A percentile compares a stretch with the other conserved stretches of the same genome.
phyloP scores from a whole-genome alignment of 371 early-diverging fungal genomes.

The Mortierella sp. region DNA sequence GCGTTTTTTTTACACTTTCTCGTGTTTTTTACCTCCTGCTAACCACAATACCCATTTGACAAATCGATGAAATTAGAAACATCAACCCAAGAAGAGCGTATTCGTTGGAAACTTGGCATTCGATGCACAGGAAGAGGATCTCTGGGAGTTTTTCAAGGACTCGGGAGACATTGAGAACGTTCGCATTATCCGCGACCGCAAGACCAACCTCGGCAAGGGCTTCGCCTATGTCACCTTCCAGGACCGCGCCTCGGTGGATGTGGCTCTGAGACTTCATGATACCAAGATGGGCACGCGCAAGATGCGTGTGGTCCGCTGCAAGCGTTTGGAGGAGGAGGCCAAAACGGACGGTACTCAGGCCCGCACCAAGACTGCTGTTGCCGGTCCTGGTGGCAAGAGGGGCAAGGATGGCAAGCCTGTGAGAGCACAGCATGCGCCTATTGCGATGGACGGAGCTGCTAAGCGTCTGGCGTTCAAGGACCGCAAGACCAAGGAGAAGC shows the following conservation, averaged over 20 bases:
- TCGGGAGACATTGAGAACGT: conserved; percentile 91
- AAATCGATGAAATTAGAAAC: conserved; percentile 56
- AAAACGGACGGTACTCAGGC: conserved; percentile 48
- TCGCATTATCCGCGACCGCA: conserved; percentile 87
- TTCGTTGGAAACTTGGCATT: conserved; percentile 95
- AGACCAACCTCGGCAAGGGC: conserved; percentile 96
- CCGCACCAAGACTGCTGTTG: conserved; percentile 33
- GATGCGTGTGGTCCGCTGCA: conserved; percentile 75
- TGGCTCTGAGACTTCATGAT: conserved; percentile 86
- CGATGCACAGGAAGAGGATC: conserved; percentile 87
- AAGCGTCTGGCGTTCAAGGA: conserved; percentile 47
- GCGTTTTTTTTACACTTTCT: neutral
- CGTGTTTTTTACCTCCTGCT: neutral
- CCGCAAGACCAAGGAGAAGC: conserved; percentile 53
- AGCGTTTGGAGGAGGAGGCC: conserved; percentile 64
- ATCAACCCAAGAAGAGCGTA: conserved; percentile 86
- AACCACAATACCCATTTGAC: neutral
- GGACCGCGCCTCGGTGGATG: conserved; percentile 76
- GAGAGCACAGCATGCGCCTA: conserved; percentile 62
- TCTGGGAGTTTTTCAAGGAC: conserved; percentile 88
- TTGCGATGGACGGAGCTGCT: conserved; percentile 56
- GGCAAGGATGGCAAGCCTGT: conserved; percentile 40
- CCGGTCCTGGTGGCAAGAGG: neutral
- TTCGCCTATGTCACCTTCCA: conserved; percentile 90
- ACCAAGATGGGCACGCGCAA: conserved; percentile 75